phyloP scores from a whole-genome alignment of 1,139 yeast genomes.

The Diutina pseudorugosa region DNA sequence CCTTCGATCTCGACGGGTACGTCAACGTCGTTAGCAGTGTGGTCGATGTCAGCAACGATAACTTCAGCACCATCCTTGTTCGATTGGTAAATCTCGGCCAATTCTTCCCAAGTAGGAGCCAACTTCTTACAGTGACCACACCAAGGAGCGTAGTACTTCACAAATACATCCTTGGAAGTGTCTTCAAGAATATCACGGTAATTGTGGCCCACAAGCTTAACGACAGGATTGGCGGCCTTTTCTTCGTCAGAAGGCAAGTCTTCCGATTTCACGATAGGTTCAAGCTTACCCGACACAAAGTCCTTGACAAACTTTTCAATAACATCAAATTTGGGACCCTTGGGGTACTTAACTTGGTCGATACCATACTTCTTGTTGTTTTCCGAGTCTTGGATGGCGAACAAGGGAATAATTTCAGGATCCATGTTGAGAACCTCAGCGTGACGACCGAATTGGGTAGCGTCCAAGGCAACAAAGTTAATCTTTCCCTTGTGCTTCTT shows the following conservation, averaged over 20 bases:
- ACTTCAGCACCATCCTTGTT: constrained; percentile 41
- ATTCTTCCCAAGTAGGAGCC: constrained; percentile 86
- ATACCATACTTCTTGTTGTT: constrained; percentile 68
- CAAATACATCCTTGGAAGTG: constrained; percentile 70
- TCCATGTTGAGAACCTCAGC: constrained; percentile 81
- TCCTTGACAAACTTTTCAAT: constrained; percentile 54
- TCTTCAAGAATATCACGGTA: constrained; percentile 63
- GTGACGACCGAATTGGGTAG: constrained; percentile 71
- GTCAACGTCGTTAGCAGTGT: constrained; percentile 79
- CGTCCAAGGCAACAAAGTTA: constrained; percentile 84
- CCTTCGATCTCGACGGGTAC: constrained; percentile 60
- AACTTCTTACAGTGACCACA: constrained; percentile 97
- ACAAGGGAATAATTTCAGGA: constrained; percentile 74
- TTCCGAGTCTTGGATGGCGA: constrained; percentile 69
- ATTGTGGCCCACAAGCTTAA: constrained; percentile 74
- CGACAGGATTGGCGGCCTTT: constrained; percentile 59
- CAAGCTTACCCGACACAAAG: constrained; percentile 50
- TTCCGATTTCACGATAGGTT: constrained; percentile 76
- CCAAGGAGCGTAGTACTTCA: constrained; percentile 98
- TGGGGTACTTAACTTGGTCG: constrained; percentile 30
- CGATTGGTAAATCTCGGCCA: constrained; percentile 54
- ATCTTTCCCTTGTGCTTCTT: constrained; percentile 68
- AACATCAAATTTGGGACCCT: constrained; percentile 25
- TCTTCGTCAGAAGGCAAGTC: constrained; percentile 61
- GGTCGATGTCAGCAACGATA: constrained; percentile 77